Base-by-base conservation (phyloP, 176 grass and related monocot genomes). In the Oryza glumipatula region DNA sequence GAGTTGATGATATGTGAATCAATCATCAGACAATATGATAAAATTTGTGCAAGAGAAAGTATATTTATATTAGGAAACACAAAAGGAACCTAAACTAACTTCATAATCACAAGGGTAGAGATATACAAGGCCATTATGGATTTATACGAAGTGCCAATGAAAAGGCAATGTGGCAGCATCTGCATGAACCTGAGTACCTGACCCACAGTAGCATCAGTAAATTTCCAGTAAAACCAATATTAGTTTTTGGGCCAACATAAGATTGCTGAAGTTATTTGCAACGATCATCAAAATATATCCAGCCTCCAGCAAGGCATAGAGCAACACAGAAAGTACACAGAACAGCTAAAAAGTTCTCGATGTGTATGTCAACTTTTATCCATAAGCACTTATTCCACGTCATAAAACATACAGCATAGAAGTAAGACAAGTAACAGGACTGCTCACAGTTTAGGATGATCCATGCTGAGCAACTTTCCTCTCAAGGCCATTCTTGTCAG, bases 401-500 rank as follows among this genome's bases (percentile, higher is more conserved):
- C 68, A 65, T 71, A 56, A 66, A 7, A 46, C 65, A 30, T 80
- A 74, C 76, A 86, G 16, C 30, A 80, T 67, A 26, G 24, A 9
- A 86, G 68, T 11, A 63, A 22, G n/a, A 4, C 58, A 63, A 63
- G 58, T 80, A 39, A 44, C 7, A 86, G 64, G 51, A 64, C 68
- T 73, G 45, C 61, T 70, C 61, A 76, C 23, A 41, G 63, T 52
- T 80, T 80, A 70, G 15, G 43, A 36, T 30, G 72, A 72, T 16
- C 83, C 82, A 92, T 94, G 82, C 73, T 85, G 38, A 2, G 68
- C 72, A 86, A 94, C 84, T 41, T 85, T 87, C 43, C 70, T 88
- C 78, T 90, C 90, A 68, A 94, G 87, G 22, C 78, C 81, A 30
- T 67, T 87, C 78, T 90, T 92, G 36, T 94, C 90, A 68, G 93